A percentile compares a stretch with the other conserved stretches of the same genome.
These are phyloP conservation scores for Parvularia atlantis DNA, from an alignment of 78 protist genomes.

Conservation along the genomic window DNA sequence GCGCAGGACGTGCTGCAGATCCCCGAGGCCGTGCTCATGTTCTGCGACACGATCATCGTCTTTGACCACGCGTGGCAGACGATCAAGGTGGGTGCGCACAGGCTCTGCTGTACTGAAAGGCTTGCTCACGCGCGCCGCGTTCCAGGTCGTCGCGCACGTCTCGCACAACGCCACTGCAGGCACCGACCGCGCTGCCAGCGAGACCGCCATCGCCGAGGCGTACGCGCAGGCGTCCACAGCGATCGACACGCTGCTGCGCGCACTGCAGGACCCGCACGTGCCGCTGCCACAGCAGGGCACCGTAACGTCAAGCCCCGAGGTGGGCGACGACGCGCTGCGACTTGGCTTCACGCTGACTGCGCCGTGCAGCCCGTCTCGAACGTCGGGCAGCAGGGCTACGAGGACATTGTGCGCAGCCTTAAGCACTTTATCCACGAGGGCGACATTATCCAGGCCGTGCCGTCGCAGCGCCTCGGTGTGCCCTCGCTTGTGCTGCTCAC, in stretches of 20 bases:
- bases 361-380: no score
- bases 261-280: no score
- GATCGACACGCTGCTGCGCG: background rate
- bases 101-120: background rate
- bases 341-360: no score
- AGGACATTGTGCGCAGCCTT: conserved; percentile 14
- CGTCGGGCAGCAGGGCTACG: conserved; percentile 21
- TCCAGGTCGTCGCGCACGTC: conserved; percentile 7
- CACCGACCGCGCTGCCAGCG: background rate
- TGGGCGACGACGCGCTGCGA: no score
- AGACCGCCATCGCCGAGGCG: background rate
- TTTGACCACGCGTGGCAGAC: conserved; percentile 19
- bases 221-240: background rate
- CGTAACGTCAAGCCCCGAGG: background rate
- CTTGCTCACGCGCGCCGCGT: background rate
- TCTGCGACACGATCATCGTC: conserved; percentile 24
- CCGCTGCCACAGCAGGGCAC: conserved; percentile 12
- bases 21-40: conserved; percentile 34
- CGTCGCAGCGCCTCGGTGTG: conserved; percentile 27
- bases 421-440: conserved; percentile 39
- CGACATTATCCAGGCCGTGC: conserved; percentile 52
- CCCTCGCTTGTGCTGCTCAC: no score
- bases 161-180: conserved; percentile 1
- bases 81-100: background rate
- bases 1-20: conserved; percentile 2